phyloP scores from a whole-genome alignment of 2,329 filamentous ascomycete genomes.

The Nemania sp. region DNA sequence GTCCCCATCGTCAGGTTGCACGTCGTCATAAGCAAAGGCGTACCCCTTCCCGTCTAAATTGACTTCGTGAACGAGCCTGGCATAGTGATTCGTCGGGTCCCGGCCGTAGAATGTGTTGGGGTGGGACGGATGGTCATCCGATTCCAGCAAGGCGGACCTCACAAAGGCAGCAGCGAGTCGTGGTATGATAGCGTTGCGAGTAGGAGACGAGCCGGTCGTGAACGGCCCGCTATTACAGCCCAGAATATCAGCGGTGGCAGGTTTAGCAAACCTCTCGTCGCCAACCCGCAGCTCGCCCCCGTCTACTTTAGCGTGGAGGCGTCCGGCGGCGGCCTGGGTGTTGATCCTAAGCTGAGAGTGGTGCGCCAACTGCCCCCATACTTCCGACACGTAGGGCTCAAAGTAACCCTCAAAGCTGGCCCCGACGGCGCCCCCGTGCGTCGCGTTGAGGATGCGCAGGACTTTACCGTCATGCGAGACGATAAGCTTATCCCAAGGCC shows the following conservation, averaged over 20 bases:
- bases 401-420: conserved; percentile 52
- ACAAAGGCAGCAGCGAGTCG: conserved; percentile 54
- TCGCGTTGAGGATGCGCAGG: conserved; percentile 51
- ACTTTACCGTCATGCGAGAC: conserved; percentile 40
- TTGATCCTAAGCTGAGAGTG: conserved; percentile 58
- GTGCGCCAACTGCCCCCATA: conserved; percentile 44
- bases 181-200: conserved; percentile 52
- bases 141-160: conserved; percentile 58
- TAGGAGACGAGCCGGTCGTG: conserved; percentile 46
- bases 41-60: conserved; percentile 62
- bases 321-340: conserved; percentile 64
- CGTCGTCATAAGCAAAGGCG: conserved; percentile 66
- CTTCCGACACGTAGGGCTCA: conserved; percentile 48
- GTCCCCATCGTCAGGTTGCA: conserved; percentile 53
- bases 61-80: conserved; percentile 58
- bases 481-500: conserved; percentile 64
- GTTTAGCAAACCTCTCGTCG: conserved; percentile 55
- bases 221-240: conserved; percentile 69
- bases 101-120: conserved; percentile 45
- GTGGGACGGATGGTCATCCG: conserved; percentile 46
- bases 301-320: conserved; percentile 55
- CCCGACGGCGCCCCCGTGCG: conserved; percentile 48
- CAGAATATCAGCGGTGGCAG: conserved; percentile 67
- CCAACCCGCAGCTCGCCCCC: conserved; percentile 46
- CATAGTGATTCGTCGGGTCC: conserved; percentile 61